phyloP scores from a whole-genome alignment of 495 filamentous ascomycete genomes.

The Chaetomium fimeti region DNA sequence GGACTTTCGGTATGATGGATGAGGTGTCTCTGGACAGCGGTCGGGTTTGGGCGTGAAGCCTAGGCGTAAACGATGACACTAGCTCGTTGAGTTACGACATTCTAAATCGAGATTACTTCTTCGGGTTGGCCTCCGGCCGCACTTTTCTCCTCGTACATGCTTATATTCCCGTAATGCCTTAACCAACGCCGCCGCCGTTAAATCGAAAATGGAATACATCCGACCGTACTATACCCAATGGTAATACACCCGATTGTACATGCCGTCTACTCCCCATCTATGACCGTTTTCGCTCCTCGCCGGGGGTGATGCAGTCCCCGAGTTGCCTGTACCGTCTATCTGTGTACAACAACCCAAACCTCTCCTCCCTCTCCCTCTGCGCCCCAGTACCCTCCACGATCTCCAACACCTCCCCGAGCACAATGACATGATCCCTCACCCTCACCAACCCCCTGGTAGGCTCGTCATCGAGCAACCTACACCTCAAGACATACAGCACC shows the following conservation, averaged over 20 bases:
- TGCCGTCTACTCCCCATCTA: conserved; percentile 6
- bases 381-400: conserved; percentile 36
- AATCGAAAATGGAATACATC: background rate
- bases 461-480: conserved; percentile 38
- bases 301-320: conserved; percentile 34
- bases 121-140: background rate
- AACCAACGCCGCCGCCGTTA: conserved; percentile 20
- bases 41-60: background rate
- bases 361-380: conserved; percentile 12
- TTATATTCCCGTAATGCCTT: background rate
- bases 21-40: background rate
- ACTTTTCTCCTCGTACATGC: conserved; percentile 5
- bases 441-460: conserved; percentile 38
- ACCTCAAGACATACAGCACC: conserved; percentile 45
- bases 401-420: conserved; percentile 53
- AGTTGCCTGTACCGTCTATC: conserved; percentile 45
- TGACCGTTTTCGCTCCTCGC: background rate
- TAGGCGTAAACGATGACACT: background rate
- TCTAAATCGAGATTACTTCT: background rate
- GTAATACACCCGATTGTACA: background rate
- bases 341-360: conserved; percentile 44
- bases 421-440: conserved; percentile 56
- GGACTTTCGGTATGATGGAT: conserved; percentile 4
- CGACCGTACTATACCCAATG: background rate
- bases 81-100: background rate